These are phyloP conservation scores for Pyrenochaeta sp. DNA, from an alignment of 2,329 filamentous ascomycete genomes.

Conservation along the genomic window DNA sequence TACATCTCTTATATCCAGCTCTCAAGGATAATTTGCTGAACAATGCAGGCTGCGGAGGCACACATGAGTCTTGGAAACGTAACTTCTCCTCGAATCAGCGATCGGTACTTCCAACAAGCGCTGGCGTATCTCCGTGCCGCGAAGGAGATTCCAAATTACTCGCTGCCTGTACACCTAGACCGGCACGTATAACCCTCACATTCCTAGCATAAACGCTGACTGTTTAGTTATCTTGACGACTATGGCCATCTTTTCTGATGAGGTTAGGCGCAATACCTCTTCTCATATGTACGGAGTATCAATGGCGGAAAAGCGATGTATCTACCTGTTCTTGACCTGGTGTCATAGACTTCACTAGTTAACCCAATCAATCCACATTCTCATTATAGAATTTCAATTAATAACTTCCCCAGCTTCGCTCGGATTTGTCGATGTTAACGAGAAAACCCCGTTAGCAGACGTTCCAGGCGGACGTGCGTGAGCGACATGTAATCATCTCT, in stretches of 20 bases:
- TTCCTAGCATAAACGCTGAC: constrained; percentile 6
- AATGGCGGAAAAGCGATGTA: no score
- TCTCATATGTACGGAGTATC: no score
- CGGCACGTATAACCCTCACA: constrained; percentile 45
- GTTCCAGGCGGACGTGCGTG: no score
- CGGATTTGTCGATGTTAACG: no score
- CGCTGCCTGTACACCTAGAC: constrained; percentile 55
- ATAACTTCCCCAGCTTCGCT: no score
- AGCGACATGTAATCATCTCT: no score
- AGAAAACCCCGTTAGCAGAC: no score
- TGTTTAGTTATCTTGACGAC: constrained; percentile 53
- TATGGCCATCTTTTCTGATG: constrained; percentile 44
- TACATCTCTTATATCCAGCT: constrained; percentile 34
- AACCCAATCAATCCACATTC: no score
- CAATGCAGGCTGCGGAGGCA: constrained; percentile 55
- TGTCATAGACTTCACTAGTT: no score
- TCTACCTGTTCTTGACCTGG: no score
- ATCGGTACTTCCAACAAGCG: constrained; percentile 56
- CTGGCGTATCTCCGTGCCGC: constrained; percentile 56
- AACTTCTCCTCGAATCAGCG: constrained; percentile 53
- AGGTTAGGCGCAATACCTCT: constrained; percentile 4
- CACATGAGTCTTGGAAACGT: constrained; percentile 62
- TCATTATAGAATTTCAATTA: no score
- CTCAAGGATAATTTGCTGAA: constrained; percentile 7
- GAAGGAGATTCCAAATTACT: constrained; percentile 51